Evolutionary conservation across 169 alveolate genomes (phyloP).

Genomic region (Plasmodium blacklocki): DNA sequence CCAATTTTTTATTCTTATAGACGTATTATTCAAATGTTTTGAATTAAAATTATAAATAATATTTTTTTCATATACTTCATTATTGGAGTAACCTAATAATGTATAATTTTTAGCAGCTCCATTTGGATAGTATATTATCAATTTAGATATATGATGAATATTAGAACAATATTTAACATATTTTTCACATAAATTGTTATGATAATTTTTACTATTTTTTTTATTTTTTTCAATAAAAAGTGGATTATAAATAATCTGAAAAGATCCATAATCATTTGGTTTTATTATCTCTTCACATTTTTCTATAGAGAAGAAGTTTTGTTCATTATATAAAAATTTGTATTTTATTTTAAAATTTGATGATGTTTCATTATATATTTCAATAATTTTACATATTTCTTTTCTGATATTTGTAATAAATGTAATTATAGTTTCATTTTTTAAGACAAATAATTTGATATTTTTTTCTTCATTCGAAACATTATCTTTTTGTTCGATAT

Average conservation of each 20-base stretch:
- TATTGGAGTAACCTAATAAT: slow-evolving; percentile 62
- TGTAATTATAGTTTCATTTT: slow-evolving; percentile 63
- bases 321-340: slow-evolving; percentile 49
- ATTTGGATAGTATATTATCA: slow-evolving; percentile 55
- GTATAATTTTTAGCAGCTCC: slow-evolving; percentile 40
- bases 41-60: slow-evolving; percentile 42
- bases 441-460: slow-evolving; percentile 21
- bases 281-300: slow-evolving; percentile 39
- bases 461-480: slow-evolving; percentile 11
- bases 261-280: slow-evolving; percentile 43
- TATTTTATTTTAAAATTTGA: slow-evolving; percentile 59
- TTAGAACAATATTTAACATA: slow-evolving; percentile 54
- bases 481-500: neutral
- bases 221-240: slow-evolving; percentile 49
- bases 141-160: slow-evolving; percentile 65
- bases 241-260: slow-evolving; percentile 53
- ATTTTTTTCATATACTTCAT: slow-evolving; percentile 36
- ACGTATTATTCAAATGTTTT: slow-evolving; percentile 36
- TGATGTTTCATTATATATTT: slow-evolving; percentile 50
- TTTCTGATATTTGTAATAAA: slow-evolving; percentile 57
- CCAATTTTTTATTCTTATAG: slow-evolving; percentile 66
- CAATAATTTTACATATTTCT: slow-evolving; percentile 31
- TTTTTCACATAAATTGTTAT: slow-evolving; percentile 58
- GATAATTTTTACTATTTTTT: slow-evolving; percentile 61
- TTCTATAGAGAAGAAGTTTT: slow-evolving; percentile 51